Base-by-base conservation (phyloP, 2,329 filamentous ascomycete genomes). In the Raffaelea deltoideospora region DNA sequence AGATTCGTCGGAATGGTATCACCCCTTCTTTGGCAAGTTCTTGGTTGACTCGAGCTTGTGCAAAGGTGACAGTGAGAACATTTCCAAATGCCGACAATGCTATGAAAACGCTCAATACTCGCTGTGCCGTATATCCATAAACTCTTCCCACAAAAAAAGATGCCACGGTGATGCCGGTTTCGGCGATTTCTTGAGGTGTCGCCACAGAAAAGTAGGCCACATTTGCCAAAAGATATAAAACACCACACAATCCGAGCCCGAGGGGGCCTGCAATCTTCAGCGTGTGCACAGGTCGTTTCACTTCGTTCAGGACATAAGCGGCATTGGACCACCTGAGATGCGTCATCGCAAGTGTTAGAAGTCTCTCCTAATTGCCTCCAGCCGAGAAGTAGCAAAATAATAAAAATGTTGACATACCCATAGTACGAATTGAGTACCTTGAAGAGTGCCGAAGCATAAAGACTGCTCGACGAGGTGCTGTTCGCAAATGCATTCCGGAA, bases 1-100 rank as follows among this genome's bases (percentile, higher is more conserved):
- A 79, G 46, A 79, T 59, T 1, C 60, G 56, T 0, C 71, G 72
- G 40, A 69, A 75, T 1, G 76, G 76, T 1, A 80, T 54, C 18
- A 79, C 64, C 21, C 74, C 75, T 52, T 79, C 74, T 11, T 73
- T 69, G 10, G 72, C 75, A n/a, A 79, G 65, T 51, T 78, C 74
- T 51, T 76, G 76, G 1, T 76, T 74, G n/a, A 79, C 57, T 38
- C 76, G 67, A 4, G 73, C 72, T 52, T 79, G 73, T 0, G 75
- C 74, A 54, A 80, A 80, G 40, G 78, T 72, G 32, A 76, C 65
- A 17, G 69, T 68, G 9, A 78, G 54, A 1, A 79, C 69, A 35
- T 77, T 77, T 7, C 73, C 74, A 33, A 77, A 47, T 43, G 73
- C 73, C 35, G 67, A 74, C 24, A 78, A 49, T 0, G 71, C 71